Percentiles rank a stretch among this genome's conserved stretches.
Conservation (phyloP, 108 stramenopile genomes). For the Craspedostauros australis region DNA sequence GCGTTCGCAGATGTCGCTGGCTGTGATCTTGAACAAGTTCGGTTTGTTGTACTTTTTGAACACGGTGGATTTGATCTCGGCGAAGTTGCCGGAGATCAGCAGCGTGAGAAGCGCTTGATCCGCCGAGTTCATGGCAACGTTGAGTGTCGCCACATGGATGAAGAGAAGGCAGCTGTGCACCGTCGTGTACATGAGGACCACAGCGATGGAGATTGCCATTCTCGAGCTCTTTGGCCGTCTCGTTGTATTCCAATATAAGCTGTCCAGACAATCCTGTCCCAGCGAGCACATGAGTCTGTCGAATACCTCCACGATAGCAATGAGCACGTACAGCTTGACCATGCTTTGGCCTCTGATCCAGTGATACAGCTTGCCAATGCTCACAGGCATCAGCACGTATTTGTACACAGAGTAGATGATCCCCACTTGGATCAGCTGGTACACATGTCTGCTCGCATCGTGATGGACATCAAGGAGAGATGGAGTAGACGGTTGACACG, state of each 20-base stretch:
- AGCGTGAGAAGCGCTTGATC: slow-evolving; percentile 76
- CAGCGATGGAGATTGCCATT: slow-evolving; percentile 53
- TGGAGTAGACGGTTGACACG: background rate
- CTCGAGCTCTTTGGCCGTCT: slow-evolving; percentile 68
- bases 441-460: slow-evolving; percentile 50
- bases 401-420: slow-evolving; percentile 64
- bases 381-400: slow-evolving; percentile 66
- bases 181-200: slow-evolving; percentile 71
- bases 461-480: background rate
- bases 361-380: slow-evolving; percentile 92
- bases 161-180: slow-evolving; percentile 72
- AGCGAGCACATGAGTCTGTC: slow-evolving; percentile 91
- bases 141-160: slow-evolving; percentile 78
- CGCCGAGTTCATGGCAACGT: slow-evolving; percentile 88
- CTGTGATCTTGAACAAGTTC: slow-evolving; percentile 93
- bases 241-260: slow-evolving; percentile 86
- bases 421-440: slow-evolving; percentile 80
- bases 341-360: slow-evolving; percentile 96
- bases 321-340: slow-evolving; percentile 96
- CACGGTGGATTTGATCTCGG: slow-evolving; percentile 95
- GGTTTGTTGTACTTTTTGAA: slow-evolving; percentile 98
- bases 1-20: slow-evolving; percentile 81
- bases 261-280: slow-evolving; percentile 96
- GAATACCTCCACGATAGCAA: slow-evolving; percentile 95
- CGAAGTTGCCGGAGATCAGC: slow-evolving; percentile 96